Base-by-base conservation (phyloP, 768 basidiomycete genomes). In the Fomitopsis pulvina region DNA sequence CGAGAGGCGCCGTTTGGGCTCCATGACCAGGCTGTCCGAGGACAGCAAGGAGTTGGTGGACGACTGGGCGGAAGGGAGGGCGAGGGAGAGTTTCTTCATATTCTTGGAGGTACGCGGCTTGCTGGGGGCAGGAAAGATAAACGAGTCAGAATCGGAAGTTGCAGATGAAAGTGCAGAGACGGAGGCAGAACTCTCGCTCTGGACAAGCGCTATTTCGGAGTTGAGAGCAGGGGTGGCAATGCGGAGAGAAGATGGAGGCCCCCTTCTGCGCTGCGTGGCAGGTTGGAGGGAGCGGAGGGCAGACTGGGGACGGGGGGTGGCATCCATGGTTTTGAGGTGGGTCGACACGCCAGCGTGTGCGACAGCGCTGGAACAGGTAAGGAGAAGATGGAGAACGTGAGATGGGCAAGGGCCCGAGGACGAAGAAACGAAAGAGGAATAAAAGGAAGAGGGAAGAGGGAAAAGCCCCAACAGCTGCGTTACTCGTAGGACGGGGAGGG, bases 21-120 rank as follows among this genome's bases (percentile, higher is more conserved):
- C 59, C 62, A 50, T 16, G 50, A 34, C 25, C 20, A 21, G 61
- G 55, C 22, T 16, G 14, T 37, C 34, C 18, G 34, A 71, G 61
- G 41, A 73, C 58, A 47, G 71, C 49, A 78, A 71, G 27, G 80
- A 81, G 57, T 67, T 71, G 30, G 72, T 63, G 30, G 85, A 84
- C 12, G 81, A 78, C 53, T 78, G 72, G 26, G 80, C 73, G 4
- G 81, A 80, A 10, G 82, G 76, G 25, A 87, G 76, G 49, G 77
- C 76, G 45, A 89, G 77, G 25, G 85, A 88, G 7, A 89, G 69
- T 55, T 81, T 80, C 74, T 88, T 90, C 77, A 84, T 80, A 64
- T 88, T 89, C 65, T 81, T 75, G 53, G 71, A 63, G 25, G 75
- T 68, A 47, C 71, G 69, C 48, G 73, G 69, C 52, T 64, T 70